Evolutionary conservation across 371 early-diverging fungal genomes (phyloP).

Genomic region (Blastocladiella emersonii): DNA sequence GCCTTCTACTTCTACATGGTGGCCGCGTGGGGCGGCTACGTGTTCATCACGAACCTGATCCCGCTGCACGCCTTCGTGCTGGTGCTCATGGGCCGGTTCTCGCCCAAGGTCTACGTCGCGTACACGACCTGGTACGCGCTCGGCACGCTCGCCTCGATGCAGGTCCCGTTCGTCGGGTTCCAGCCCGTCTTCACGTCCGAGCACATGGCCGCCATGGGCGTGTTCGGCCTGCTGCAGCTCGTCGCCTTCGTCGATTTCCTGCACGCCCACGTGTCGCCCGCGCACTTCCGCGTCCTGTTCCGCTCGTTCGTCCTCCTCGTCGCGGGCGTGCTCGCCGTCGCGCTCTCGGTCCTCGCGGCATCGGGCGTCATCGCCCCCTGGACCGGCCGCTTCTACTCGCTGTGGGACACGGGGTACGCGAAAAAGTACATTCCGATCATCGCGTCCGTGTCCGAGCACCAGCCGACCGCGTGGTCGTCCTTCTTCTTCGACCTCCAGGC

Average conservation of each 20-base stretch:
- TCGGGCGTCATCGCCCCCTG: conserved; percentile 89
- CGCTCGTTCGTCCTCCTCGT: conserved; percentile 28
- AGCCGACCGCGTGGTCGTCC: conserved; percentile 97
- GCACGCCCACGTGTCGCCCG: conserved; percentile 59
- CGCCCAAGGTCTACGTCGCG: conserved; percentile 80
- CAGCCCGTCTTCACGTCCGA: conserved; percentile 92
- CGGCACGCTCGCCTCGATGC: conserved; percentile 93
- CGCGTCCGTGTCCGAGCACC: conserved; percentile 98
- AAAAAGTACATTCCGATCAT: conserved; percentile 97
- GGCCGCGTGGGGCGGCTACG: conserved; percentile 98
- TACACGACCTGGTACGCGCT: conserved; percentile 94
- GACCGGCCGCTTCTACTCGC: conserved; percentile 97
- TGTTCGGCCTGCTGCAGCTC: conserved; percentile 85
- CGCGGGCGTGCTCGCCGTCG: conserved; percentile 32
- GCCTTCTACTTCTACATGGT: conserved; percentile 99
- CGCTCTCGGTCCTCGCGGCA: conserved; percentile 51
- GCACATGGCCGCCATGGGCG: conserved; percentile 96
- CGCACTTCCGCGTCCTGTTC: conserved; percentile 69
- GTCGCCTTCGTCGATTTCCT: conserved; percentile 75
- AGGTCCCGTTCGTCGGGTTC: conserved; percentile 98
- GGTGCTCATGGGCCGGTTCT: conserved; percentile 90
- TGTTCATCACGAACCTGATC: conserved; percentile 95
- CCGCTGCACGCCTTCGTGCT: conserved; percentile 92
- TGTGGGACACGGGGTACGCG: conserved; percentile 98
- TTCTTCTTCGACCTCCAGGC: conserved; percentile 96